Evolutionary conservation across 805 yeast genomes (phyloP).

Genomic region (Kazachstania bromeliacearum): DNA sequence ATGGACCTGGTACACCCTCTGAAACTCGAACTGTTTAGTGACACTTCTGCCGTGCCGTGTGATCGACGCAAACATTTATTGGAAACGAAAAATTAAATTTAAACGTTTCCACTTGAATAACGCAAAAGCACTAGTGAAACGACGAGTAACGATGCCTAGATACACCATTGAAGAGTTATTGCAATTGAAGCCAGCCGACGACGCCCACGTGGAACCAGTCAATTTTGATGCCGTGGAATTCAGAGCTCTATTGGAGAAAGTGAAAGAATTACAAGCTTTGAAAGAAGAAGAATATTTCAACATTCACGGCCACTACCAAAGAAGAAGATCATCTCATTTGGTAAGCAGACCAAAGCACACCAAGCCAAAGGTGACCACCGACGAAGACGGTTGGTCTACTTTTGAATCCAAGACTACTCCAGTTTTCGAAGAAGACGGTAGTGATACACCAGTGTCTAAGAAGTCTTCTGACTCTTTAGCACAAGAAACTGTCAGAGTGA

Average conservation of each 20-base stretch:
- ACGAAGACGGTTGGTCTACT: slow-evolving; percentile 81
- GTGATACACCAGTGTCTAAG: slow-evolving; percentile 17
- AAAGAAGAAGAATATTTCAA: slow-evolving; percentile 28
- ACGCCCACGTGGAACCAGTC: slow-evolving; percentile 50
- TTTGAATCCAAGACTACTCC: slow-evolving; percentile 36
- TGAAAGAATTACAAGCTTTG: slow-evolving; percentile 38
- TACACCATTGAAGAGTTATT: slow-evolving; percentile 67
- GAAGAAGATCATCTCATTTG: slow-evolving; percentile 55
- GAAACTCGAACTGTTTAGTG: too few species aligned
- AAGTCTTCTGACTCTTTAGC: slow-evolving; percentile 11
- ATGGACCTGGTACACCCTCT: too few species aligned
- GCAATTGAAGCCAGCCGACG: slow-evolving; percentile 46
- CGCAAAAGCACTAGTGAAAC: neutral
- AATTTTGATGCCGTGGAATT: slow-evolving; percentile 58
- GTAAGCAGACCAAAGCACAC: slow-evolving; percentile 46
- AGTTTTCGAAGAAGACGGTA: slow-evolving; percentile 13
- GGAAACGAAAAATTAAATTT: neutral
- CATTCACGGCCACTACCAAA: slow-evolving; percentile 34
- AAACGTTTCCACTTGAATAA: neutral
- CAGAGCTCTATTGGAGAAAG: slow-evolving; percentile 56
- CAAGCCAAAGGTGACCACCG: slow-evolving; percentile 43
- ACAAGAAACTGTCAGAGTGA: slow-evolving; percentile 45
- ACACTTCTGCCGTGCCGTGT: too few species aligned
- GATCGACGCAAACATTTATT: too few species aligned
- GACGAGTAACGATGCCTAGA: slow-evolving; percentile 6